phyloP scores from a whole-genome alignment of 257 asterid species.

The Phtheirospermum japonicum region DNA sequence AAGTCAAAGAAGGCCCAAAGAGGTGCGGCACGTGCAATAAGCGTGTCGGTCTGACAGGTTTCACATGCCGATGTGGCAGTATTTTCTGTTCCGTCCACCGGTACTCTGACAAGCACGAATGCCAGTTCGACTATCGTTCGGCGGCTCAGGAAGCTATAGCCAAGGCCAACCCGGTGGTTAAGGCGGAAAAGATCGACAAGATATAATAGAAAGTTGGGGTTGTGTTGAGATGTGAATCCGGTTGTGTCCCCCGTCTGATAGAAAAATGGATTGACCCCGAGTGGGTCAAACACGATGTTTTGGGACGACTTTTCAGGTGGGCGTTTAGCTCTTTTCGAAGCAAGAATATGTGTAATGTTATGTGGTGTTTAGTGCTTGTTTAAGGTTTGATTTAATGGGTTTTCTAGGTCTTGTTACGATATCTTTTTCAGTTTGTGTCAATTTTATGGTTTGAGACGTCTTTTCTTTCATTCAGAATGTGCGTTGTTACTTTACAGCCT shows the following conservation, averaged over 20 bases:
- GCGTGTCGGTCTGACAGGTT: conserved; percentile 65
- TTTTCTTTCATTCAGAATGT: not conserved
- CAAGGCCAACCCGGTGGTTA: conserved; percentile 66
- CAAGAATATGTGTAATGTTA: conserved; percentile 14
- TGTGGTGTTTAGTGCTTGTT: conserved; percentile 27
- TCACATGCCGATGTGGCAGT: conserved; percentile 58
- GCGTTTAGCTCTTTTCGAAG: conserved; percentile 6
- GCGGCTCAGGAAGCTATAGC: conserved; percentile 72
- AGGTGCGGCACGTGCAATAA: conserved; percentile 53
- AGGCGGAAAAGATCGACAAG: conserved; percentile 66
- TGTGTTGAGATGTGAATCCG: conserved; percentile 5
- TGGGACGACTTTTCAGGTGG: conserved; percentile 13
- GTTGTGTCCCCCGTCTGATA: not conserved
- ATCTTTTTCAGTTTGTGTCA: not conserved
- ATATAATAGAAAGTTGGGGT: conserved; percentile 26
- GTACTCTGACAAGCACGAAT: conserved; percentile 62
- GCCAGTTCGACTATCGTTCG: conserved; percentile 53
- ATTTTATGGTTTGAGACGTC: not conserved
- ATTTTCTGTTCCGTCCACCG: conserved; percentile 51
- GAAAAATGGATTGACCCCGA: conserved; percentile 8
- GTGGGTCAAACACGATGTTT: conserved; percentile 17
- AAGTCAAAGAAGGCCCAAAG: conserved; percentile 47
- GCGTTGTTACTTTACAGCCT: not conserved
- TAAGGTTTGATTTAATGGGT: conserved; percentile 25
- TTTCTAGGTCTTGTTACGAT: conserved; percentile 22